Evolutionary conservation across 1,139 yeast genomes (phyloP).

Genomic region (Hyphopichia fennica): DNA sequence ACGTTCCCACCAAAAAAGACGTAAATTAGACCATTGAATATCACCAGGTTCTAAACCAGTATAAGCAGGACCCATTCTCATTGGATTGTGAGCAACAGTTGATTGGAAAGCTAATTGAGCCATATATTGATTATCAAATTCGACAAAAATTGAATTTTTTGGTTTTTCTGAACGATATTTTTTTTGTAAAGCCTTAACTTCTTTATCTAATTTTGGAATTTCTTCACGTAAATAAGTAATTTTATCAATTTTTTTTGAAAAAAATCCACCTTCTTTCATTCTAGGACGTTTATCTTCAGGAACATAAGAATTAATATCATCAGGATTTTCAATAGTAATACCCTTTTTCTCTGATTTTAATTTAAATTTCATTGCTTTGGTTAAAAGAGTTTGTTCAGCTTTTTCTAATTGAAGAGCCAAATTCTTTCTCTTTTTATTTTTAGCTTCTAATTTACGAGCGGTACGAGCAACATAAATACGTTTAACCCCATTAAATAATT

Average conservation of each 20-base stretch:
- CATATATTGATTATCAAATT: slow-evolving; percentile 66
- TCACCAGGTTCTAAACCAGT: slow-evolving; percentile 65
- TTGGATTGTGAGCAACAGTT: slow-evolving; percentile 52
- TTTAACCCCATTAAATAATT: slow-evolving; percentile 68
- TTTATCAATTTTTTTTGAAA: slow-evolving; percentile 60
- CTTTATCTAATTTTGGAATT: slow-evolving; percentile 54
- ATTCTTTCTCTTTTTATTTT: slow-evolving; percentile 61
- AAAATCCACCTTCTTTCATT: slow-evolving; percentile 54
- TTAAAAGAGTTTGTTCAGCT: slow-evolving; percentile 63
- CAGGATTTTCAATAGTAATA: slow-evolving; percentile 43
- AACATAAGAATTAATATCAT: slow-evolving; percentile 63
- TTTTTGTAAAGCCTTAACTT: slow-evolving; percentile 54
- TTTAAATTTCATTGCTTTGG: slow-evolving; percentile 60
- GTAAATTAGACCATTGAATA: slow-evolving; percentile 66
- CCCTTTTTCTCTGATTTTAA: slow-evolving; percentile 67
- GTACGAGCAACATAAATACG: slow-evolving; percentile 76
- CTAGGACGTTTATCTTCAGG: slow-evolving; percentile 78
- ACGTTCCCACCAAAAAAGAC: slow-evolving; percentile 85
- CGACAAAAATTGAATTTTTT: slow-evolving; percentile 63
- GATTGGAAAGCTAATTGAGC: slow-evolving; percentile 74
- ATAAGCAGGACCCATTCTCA: slow-evolving; percentile 47
- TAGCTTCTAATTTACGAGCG: slow-evolving; percentile 54
- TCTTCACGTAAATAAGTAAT: slow-evolving; percentile 57
- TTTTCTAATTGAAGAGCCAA: slow-evolving; percentile 66
- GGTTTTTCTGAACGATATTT: slow-evolving; percentile 44